These are phyloP conservation scores for Panellus pusillus DNA, from an alignment of 768 basidiomycete genomes.

Conservation along the genomic window DNA sequence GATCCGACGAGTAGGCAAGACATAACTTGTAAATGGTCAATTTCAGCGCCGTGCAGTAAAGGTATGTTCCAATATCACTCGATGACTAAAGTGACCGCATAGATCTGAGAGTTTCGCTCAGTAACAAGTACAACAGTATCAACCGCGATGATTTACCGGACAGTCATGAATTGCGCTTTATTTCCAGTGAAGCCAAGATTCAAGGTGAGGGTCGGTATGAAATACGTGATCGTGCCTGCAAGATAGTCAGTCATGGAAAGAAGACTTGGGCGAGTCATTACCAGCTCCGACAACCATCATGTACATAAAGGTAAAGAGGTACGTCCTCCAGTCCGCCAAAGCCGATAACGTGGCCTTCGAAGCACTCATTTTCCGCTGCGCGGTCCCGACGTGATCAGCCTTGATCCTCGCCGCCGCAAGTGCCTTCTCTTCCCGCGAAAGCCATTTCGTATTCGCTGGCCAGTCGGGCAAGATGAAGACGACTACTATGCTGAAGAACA, in stretches of 20 bases:
- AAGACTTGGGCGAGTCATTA: slow-evolving; percentile 2
- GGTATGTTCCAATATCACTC: slow-evolving; percentile 10
- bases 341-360: slow-evolving; percentile 13
- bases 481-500: slow-evolving; percentile 14
- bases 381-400: slow-evolving; percentile 13
- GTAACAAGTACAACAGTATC: slow-evolving; percentile 5
- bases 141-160: slow-evolving; percentile 7
- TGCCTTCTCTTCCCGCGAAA: slow-evolving; percentile 15
- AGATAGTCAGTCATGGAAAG: slow-evolving; percentile 1
- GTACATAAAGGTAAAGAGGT: slow-evolving; percentile 18
- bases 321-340: slow-evolving; percentile 15
- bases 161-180: slow-evolving; percentile 17
- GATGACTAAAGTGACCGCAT: slow-evolving; percentile 15
- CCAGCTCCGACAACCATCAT: slow-evolving; percentile 17
- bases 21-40: slow-evolving; percentile 9
- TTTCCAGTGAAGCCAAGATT: slow-evolving; percentile 16
- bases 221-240: slow-evolving; percentile 17
- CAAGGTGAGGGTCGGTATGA: slow-evolving; percentile 13
- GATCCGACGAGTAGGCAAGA: slow-evolving; percentile 16
- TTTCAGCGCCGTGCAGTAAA: slow-evolving; percentile 4
- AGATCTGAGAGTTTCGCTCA: slow-evolving; percentile 10
- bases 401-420: slow-evolving; percentile 17
- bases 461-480: slow-evolving; percentile 16
- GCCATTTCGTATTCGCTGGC: slow-evolving; percentile 15
- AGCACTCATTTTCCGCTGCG: slow-evolving; percentile 14